These are phyloP conservation scores for Chaetomium sp. DNA, from an alignment of 2,329 filamentous ascomycete genomes.

Conservation along the genomic window DNA sequence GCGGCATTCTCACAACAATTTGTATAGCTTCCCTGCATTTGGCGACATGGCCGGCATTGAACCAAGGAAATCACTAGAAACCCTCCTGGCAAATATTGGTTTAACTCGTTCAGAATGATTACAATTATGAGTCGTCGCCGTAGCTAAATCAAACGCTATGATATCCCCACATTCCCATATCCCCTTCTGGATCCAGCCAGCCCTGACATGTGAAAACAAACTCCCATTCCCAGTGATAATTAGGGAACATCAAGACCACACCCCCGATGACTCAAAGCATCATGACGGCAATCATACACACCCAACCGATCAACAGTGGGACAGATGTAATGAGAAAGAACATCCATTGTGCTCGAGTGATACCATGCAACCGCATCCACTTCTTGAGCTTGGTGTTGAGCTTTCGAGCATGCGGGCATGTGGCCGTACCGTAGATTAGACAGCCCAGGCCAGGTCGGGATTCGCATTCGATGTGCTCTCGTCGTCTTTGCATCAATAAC, in stretches of 20 bases:
- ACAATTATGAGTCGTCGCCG: background rate
- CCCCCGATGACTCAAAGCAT: background rate
- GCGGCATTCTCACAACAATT: no score
- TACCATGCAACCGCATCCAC: conserved; percentile 34
- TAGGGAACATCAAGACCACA: background rate
- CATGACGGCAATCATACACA: conserved; percentile 8
- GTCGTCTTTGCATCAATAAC: conserved; percentile 51
- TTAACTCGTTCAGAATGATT: background rate
- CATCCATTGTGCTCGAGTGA: conserved; percentile 35
- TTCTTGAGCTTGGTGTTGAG: conserved; percentile 40
- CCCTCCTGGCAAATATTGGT: no score
- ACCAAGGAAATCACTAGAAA: no score
- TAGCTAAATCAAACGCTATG: background rate
- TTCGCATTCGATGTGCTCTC: conserved; percentile 57
- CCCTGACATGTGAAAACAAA: background rate
- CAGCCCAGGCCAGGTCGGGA: conserved; percentile 50
- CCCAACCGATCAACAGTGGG: conserved; percentile 11
- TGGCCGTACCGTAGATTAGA: conserved; percentile 44
- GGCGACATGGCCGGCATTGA: no score
- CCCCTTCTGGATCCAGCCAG: background rate
- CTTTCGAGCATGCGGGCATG: conserved; percentile 39
- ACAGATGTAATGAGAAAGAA: conserved; percentile 26
- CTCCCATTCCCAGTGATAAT: background rate
- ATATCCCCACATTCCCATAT: background rate
- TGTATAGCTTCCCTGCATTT: no score